Percentiles rank a stretch among this genome's conserved stretches.
These are phyloP conservation scores for Sporothrix pallida DNA, from an alignment of 2,329 filamentous ascomycete genomes.

Conservation along the genomic window DNA sequence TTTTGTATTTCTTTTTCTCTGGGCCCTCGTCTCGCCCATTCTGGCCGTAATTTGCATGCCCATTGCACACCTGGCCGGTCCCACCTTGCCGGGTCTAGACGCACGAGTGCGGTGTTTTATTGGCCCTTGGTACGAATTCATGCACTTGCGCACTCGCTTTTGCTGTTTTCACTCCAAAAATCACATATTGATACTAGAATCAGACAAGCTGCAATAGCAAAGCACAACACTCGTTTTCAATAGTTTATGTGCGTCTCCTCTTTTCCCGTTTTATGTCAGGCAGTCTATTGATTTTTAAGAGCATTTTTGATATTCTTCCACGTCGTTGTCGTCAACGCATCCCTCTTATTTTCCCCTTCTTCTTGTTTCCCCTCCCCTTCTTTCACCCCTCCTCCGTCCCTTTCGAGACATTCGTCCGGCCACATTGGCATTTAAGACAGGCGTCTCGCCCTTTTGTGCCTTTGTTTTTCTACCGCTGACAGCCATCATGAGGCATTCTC, in stretches of 20 bases:
- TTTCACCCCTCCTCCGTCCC: not conserved
- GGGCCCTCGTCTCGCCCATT: not conserved
- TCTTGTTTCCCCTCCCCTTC: not conserved
- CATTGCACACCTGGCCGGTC: not conserved
- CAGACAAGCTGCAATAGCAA: not conserved
- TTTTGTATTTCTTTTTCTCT: not conserved
- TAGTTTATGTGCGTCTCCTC: conserved; percentile 2
- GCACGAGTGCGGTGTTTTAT: not conserved
- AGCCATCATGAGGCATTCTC: not conserved
- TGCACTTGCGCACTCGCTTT: not conserved
- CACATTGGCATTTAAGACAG: not conserved
- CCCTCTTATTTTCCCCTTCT: not conserved
- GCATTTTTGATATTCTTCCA: not conserved
- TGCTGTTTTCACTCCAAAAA: not conserved
- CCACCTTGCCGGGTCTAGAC: conserved; percentile 4
- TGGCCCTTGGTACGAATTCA: conserved; percentile 22
- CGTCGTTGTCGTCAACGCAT: too few species aligned
- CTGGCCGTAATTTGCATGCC: conserved; percentile 16
- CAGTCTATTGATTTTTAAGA: not conserved
- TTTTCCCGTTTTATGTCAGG: not conserved
- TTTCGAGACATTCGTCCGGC: conserved; percentile 12
- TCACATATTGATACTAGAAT: conserved; percentile 6
- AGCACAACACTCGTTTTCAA: not conserved
- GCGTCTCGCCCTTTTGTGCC: not conserved
- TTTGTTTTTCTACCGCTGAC: too few species aligned